Conservation (phyloP, 495 filamentous ascomycete genomes). For the Massariosphaeria phaeospora region DNA sequence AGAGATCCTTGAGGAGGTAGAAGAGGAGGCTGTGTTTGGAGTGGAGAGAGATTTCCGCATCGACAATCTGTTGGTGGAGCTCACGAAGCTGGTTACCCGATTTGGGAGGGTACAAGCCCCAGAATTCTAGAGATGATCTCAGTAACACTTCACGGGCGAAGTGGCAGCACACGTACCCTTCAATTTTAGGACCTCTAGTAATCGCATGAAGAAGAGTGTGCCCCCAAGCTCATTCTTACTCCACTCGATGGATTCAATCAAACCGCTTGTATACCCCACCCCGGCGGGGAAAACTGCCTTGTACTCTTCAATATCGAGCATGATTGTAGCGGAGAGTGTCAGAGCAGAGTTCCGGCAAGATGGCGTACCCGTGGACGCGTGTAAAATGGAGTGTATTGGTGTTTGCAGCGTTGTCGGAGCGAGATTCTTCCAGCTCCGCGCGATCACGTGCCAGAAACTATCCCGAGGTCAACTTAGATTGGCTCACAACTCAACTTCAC, state of each 20-base stretch:
- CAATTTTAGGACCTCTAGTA: constrained; percentile 65
- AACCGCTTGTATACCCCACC: not conserved
- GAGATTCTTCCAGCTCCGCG: not conserved
- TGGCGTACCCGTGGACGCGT: not conserved
- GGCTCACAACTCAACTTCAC: not conserved
- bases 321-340: not conserved
- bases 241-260: not conserved
- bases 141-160: not conserved
- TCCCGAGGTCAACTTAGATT: not conserved
- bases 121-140: constrained; percentile 12
- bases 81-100: constrained; percentile 57
- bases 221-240: not conserved
- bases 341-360: too few species aligned
- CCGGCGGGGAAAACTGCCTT: not conserved
- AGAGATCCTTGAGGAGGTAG: constrained; percentile 71
- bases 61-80: constrained; percentile 60
- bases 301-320: constrained; percentile 2
- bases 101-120: constrained; percentile 66
- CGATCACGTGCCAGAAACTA: not conserved
- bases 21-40: constrained; percentile 74
- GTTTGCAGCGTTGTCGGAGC: not conserved
- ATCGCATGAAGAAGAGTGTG: constrained; percentile 3
- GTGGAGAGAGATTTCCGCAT: constrained; percentile 55
- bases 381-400: not conserved
- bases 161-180: constrained; percentile 47